These are phyloP conservation scores for Blepharisma undulans DNA, from an alignment of 169 alveolate species.

Conservation along the genomic window DNA sequence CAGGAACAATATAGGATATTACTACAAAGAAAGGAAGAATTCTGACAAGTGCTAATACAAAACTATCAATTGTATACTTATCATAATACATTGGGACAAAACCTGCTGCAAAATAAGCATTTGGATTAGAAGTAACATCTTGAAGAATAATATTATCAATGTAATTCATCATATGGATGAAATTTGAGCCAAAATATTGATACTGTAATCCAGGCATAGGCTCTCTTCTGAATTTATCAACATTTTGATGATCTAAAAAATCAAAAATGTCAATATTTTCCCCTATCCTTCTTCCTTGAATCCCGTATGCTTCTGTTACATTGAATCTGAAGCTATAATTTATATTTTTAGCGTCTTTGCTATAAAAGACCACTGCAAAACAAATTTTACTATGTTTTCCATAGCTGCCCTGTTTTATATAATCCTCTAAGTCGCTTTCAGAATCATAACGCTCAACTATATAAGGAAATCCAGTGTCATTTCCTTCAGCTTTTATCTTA, in stretches of 20 bases:
- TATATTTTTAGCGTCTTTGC: slow-evolving; percentile 30
- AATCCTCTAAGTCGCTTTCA: slow-evolving; percentile 20
- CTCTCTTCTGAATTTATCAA: not conserved
- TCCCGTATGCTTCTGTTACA: slow-evolving; percentile 26
- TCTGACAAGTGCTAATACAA: slow-evolving; percentile 41
- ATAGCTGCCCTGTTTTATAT: not conserved
- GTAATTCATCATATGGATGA: not conserved
- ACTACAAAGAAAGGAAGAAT: not conserved
- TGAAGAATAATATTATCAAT: not conserved
- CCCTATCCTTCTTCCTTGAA: not conserved
- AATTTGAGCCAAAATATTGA: not conserved
- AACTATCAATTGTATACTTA: not conserved
- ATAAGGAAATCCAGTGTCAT: slow-evolving; percentile 74
- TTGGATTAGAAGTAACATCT: not conserved
- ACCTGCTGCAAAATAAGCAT: slow-evolving; percentile 1
- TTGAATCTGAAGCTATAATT: not conserved
- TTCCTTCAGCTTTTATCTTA: slow-evolving; percentile 62
- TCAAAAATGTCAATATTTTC: not conserved
- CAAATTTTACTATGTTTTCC: slow-evolving; percentile 26
- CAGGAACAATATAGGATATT: not conserved
- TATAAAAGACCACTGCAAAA: slow-evolving; percentile 50
- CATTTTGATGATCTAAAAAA: not conserved
- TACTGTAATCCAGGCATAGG: not conserved
- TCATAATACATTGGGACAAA: not conserved
- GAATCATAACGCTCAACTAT: slow-evolving; percentile 66